Conservation (phyloP, 2,329 filamentous ascomycete genomes). For the Fusarium xyrophilum region DNA sequence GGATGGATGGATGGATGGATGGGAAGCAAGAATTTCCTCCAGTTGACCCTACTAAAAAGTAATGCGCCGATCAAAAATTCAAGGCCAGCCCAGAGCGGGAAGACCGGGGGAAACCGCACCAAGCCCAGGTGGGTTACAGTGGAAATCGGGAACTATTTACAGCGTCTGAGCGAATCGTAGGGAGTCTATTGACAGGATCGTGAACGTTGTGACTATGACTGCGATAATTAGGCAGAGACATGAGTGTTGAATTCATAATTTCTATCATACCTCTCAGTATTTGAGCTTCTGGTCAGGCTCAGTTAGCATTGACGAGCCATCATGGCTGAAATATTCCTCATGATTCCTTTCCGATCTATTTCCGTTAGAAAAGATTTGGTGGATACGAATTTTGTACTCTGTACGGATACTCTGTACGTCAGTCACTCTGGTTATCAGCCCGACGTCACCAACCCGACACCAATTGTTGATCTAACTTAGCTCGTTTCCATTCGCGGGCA, state of each 20-base stretch:
- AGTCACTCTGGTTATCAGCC: constrained; percentile 20
- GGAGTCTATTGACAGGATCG: background rate
- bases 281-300: background rate
- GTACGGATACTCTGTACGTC: too few relatives aligned
- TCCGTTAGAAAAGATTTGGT: background rate
- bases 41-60: background rate
- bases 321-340: background rate
- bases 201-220: background rate
- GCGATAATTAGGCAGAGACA: background rate
- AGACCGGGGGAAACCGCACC: constrained; percentile 27
- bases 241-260: background rate
- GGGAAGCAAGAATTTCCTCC: constrained; percentile 23
- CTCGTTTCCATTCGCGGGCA: constrained; percentile 17
- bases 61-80: constrained; percentile 26
- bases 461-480: constrained; percentile 13
- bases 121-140: background rate
- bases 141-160: background rate
- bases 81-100: constrained; percentile 14
- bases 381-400: constrained; percentile 18
- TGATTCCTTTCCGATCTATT: constrained; percentile 4
- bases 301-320: background rate
- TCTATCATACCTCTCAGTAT: background rate
- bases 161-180: background rate
- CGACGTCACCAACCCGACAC: constrained; percentile 44
- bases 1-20: constrained; percentile 4